Evolutionary conservation across 148 eudicot species (phyloP), one percentile per base, ranked within the genome.

Genomic region (Limonium bicolor): DNA sequence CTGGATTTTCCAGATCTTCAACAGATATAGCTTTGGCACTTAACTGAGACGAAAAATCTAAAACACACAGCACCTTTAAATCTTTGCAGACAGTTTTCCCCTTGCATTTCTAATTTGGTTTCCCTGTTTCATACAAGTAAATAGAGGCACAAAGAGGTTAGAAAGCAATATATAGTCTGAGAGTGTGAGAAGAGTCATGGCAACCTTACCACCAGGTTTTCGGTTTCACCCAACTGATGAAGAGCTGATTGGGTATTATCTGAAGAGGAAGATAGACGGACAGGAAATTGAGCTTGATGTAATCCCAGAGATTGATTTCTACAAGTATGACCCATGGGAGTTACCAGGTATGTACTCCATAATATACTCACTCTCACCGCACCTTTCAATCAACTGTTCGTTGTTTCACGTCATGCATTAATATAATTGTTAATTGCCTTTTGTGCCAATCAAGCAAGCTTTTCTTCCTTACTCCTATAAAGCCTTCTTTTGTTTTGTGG

Each of bases 241-340:
- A 40, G 93, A 82, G 44, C 66, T 82, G 42, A 67, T 82, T 33
- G 93, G 71, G n/a, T 82, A 82, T 53, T 82, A 77, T 61, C 66
- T 82, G 37, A 74, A 69, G 57, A 71, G 86, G 58, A 82, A 82
- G 60, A 77, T 67, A 18, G 78, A 75, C 41, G 82, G 82, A 41
- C 59, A 64, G 20, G 73, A 70, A 53, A 64, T 82, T 24, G 94
- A 78, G 68, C 86, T 82, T 36, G 94, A 75, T 72, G 80, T 82
- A 34, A 78, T 82, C 53, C 86, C 94, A 5, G 86, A 64, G 44
- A 67, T 82, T 10, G 87, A 82, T 40, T 67, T 82, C 61, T 82
- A 82, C 54, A 82, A 77, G 65, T 77, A 48, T 44, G 86, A 82
- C 51, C 94, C 94, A 33, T 82, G 94, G 94, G 86, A 82, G 51